Evolutionary conservation across 768 basidiomycete species (phyloP).

Genomic region (Boletus sp.): DNA sequence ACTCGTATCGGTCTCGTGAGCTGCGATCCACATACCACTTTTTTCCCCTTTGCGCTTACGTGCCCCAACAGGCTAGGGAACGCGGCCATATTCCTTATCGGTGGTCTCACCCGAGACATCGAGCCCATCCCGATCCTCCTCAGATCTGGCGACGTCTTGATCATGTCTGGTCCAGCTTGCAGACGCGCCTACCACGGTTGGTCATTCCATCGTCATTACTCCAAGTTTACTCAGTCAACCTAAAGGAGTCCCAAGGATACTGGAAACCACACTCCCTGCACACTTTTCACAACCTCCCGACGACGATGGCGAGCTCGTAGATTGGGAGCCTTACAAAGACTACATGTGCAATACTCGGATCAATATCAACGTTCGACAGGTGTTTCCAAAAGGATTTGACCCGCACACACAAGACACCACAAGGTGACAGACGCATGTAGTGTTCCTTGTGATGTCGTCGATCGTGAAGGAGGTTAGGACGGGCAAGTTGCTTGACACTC

Average conservation of each 20-base stretch:
- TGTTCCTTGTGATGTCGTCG: slow-evolving; percentile 1
- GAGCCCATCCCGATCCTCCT: slow-evolving; percentile 80
- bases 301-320: slow-evolving; percentile 27
- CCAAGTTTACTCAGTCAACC: not conserved
- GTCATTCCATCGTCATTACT: slow-evolving; percentile 15
- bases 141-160: slow-evolving; percentile 85
- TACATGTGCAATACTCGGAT: slow-evolving; percentile 73
- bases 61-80: slow-evolving; percentile 67
- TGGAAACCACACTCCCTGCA: slow-evolving; percentile 74
- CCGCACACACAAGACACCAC: slow-evolving; percentile 17
- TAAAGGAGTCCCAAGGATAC: slow-evolving; percentile 80
- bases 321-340: slow-evolving; percentile 60
- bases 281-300: slow-evolving; percentile 40
- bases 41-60: not conserved
- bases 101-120: slow-evolving; percentile 71
- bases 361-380: slow-evolving; percentile 90
- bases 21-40: not conserved
- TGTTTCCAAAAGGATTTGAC: slow-evolving; percentile 70
- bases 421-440: not conserved
- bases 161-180: slow-evolving; percentile 88
- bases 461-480: not conserved
- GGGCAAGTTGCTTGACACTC: not conserved
- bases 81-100: slow-evolving; percentile 86
- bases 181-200: slow-evolving; percentile 91
- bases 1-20: slow-evolving; percentile 90